Evolutionary conservation across 2,329 filamentous ascomycete species (phyloP), one percentile per base, ranked within the genome.

Genomic region (Orbilia oligospora): DNA sequence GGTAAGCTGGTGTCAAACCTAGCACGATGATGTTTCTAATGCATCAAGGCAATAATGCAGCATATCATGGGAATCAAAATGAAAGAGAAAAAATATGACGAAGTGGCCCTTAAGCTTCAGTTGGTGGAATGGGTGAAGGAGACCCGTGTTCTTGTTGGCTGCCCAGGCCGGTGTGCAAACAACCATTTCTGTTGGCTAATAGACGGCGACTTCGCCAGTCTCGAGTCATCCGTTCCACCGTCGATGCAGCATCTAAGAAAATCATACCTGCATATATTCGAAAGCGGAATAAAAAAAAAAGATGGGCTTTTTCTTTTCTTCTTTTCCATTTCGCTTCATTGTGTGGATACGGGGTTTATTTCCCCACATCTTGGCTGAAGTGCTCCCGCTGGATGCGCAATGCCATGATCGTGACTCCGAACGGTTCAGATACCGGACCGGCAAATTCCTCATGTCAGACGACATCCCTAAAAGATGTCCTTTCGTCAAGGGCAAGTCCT

Each of bases 141-240:
- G 41, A 61, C 27, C 36, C 10, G 20, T 41, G 56, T 53, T 71
- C 33, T 71, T 65, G 69, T 73, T 49, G 61, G 61, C 48, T 46
- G 64, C 56, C 68, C 46, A 65, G 49, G 48, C 68, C 48, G 27
- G 6, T 20, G 53, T 58, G 38, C 56, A 44, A 63, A 55, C 41
- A 30, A 20, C 33, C 46, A 53, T 78, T 78, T 71, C 68, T 69
- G 63, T 78, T 72, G 53, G 63, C 66, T 78, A 78, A 78, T 78
- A 78, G 63, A 78, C 75, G 75, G 75, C 75, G 75, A 78, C 75
- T 78, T 36, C 71, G 67, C 22, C 48, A 33, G 53, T 10, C 48
- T 78, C 61, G 75, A 78, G 68, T 78, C 75, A 78, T 78, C 75
- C 69, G 75, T 78, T 56, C 68, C 68, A 78, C 75, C 61, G 44